These are phyloP conservation scores for Paecilomyces variotii DNA, from an alignment of 2,329 filamentous ascomycete genomes.

Conservation along the genomic window DNA sequence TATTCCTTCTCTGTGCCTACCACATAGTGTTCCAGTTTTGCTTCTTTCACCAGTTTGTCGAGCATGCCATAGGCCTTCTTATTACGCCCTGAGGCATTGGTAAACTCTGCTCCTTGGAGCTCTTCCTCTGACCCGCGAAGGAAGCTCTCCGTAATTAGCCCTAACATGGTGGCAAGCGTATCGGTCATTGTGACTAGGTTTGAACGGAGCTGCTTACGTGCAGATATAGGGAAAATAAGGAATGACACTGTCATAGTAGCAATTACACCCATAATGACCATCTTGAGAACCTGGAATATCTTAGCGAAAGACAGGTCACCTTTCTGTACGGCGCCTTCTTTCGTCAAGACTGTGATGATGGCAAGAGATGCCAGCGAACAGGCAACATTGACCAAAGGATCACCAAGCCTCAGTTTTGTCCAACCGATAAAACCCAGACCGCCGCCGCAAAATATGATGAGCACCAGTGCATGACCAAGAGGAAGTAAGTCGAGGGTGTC, in stretches of 20 bases:
- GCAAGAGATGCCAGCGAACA: conserved; percentile 81
- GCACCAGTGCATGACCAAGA: conserved; percentile 68
- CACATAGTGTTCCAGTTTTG: conserved; percentile 82
- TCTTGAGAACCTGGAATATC: conserved; percentile 73
- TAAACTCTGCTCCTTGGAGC: conserved; percentile 58
- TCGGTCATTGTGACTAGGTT: conserved; percentile 67
- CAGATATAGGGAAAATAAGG: conserved; percentile 69
- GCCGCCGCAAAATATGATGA: conserved; percentile 76
- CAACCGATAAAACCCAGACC: conserved; percentile 82
- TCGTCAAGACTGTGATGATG: conserved; percentile 82
- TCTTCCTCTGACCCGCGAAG: conserved; percentile 75
- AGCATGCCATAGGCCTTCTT: conserved; percentile 61
- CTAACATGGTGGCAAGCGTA: conserved; percentile 71
- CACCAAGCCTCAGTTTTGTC: conserved; percentile 72
- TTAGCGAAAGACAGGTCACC: conserved; percentile 76
- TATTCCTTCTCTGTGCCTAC: conserved; percentile 73
- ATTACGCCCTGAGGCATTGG: conserved; percentile 55
- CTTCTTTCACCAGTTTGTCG: conserved; percentile 70
- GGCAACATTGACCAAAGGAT: conserved; percentile 73
- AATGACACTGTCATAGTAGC: conserved; percentile 68
- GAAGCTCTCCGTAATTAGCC: conserved; percentile 74
- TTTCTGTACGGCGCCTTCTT: conserved; percentile 78
- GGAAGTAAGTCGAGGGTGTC: conserved; percentile 56
- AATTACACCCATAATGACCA: conserved; percentile 69
- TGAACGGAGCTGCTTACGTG: conserved; percentile 62